A percentile compares a stretch with the other conserved stretches of the same genome.
These are phyloP conservation scores for Apiospora saccharicola DNA, from an alignment of 2,329 filamentous ascomycete genomes.

Conservation along the genomic window DNA sequence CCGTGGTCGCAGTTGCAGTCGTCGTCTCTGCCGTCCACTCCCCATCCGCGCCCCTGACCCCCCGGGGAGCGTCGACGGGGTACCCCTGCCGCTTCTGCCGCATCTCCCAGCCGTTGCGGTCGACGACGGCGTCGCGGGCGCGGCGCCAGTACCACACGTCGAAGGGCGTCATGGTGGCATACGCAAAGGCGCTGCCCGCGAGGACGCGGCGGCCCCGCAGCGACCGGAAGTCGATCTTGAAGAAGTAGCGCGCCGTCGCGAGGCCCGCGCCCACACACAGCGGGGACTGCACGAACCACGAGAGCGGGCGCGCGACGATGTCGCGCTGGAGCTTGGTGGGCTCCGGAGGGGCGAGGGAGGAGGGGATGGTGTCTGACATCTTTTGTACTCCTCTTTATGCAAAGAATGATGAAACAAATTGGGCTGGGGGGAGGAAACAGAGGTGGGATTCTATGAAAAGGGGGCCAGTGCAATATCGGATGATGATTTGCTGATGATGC, in stretches of 20 bases:
- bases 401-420: background rate
- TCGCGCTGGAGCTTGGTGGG: slow-evolving; percentile 11
- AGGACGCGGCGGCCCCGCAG: background rate
- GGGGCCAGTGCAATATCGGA: background rate
- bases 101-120: slow-evolving; percentile 20
- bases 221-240: background rate
- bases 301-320: background rate
- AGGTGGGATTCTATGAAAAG: background rate
- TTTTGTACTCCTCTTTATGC: background rate
- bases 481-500: background rate
- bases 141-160: slow-evolving; percentile 15
- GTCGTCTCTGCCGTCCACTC: background rate
- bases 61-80: background rate
- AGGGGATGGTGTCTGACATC: background rate
- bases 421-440: background rate
- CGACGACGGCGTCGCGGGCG: background rate
- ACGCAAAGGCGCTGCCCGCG: background rate
- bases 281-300: slow-evolving; percentile 8
- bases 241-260: background rate
- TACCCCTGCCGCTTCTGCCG: slow-evolving; percentile 3
- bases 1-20: background rate
- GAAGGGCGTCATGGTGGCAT: slow-evolving; percentile 8
- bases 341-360: background rate
- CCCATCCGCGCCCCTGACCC: background rate
- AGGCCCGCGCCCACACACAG: background rate